Evolutionary conservation across 2,329 filamentous ascomycete species (phyloP).

Genomic region (Penicillium thymicola): DNA sequence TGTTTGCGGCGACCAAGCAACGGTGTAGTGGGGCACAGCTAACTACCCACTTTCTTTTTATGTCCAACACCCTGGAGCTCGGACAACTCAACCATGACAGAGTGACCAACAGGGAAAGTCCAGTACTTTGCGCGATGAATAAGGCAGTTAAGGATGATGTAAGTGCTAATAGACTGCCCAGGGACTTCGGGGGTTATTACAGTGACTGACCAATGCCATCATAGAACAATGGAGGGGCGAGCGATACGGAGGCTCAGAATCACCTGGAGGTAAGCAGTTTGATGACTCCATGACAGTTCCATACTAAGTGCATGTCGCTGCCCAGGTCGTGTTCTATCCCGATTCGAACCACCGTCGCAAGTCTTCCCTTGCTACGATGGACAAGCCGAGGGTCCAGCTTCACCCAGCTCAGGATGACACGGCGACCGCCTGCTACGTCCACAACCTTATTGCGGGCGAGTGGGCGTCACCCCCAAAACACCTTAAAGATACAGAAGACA

Average conservation of each 20-base stretch:
- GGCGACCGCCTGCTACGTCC: slow-evolving; percentile 60
- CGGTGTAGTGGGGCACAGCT: background rate
- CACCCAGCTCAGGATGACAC: slow-evolving; percentile 34
- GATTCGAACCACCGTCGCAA: slow-evolving; percentile 55
- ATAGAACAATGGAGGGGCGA: slow-evolving; percentile 33
- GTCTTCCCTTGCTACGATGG: slow-evolving; percentile 54
- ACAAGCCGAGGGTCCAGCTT: slow-evolving; percentile 39
- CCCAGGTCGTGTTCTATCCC: slow-evolving; percentile 56
- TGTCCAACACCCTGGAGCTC: background rate
- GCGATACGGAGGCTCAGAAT: slow-evolving; percentile 34
- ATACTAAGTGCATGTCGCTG: background rate
- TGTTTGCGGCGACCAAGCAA: background rate
- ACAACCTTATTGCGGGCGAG: slow-evolving; percentile 51
- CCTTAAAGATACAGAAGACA: slow-evolving; percentile 9
- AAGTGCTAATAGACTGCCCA: slow-evolving; percentile 9
- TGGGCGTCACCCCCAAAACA: slow-evolving; percentile 24
- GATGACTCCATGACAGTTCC: background rate
- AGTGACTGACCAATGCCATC: slow-evolving; percentile 15
- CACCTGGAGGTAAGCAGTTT: slow-evolving; percentile 34
- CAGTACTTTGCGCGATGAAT: slow-evolving; percentile 16
- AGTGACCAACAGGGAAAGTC: slow-evolving; percentile 5
- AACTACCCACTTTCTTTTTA: slow-evolving; percentile 18
- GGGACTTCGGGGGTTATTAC: background rate
- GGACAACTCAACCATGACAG: slow-evolving; percentile 13
- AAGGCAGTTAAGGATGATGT: slow-evolving; percentile 16